These are phyloP conservation scores for Ceratobasidium sp. DNA, from an alignment of 1,284 basidiomycete genomes.

Conservation along the genomic window DNA sequence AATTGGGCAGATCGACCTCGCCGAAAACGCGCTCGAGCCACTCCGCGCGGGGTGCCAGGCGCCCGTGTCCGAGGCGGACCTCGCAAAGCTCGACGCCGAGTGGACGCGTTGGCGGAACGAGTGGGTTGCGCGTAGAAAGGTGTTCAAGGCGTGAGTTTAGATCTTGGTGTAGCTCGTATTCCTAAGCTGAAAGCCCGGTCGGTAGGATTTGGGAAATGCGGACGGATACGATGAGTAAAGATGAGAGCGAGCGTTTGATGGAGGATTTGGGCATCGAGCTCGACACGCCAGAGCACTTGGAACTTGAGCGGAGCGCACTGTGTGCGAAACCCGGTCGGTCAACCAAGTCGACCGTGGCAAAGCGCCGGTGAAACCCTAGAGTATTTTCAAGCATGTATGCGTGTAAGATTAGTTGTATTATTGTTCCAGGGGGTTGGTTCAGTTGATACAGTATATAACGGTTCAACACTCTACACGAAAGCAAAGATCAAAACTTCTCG, in stretches of 20 bases:
- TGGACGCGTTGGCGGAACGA: slow-evolving; percentile 77
- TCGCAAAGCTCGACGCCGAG: slow-evolving; percentile 68
- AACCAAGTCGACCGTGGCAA: slow-evolving; percentile 48
- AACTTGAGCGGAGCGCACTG: slow-evolving; percentile 65
- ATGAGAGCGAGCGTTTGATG: slow-evolving; percentile 67
- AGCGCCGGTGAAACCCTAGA: slow-evolving; percentile 50
- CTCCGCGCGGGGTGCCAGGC: slow-evolving; percentile 70
- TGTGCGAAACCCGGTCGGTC: slow-evolving; percentile 53
- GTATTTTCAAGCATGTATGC: slow-evolving; percentile 5
- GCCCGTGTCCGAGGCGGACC: slow-evolving; percentile 72
- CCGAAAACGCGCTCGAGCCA: slow-evolving; percentile 60
- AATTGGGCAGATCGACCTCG: slow-evolving; percentile 56
- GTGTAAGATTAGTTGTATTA: slow-evolving; percentile 31
- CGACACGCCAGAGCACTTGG: slow-evolving; percentile 72
- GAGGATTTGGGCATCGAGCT: slow-evolving; percentile 81
- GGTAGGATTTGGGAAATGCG: slow-evolving; percentile 75
- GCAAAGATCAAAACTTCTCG: neutral
- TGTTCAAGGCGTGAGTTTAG: slow-evolving; percentile 70
- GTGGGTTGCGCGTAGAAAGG: slow-evolving; percentile 74
- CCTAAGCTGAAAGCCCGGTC: neutral
- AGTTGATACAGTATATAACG: slow-evolving; percentile 12
- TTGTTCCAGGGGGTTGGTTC: slow-evolving; percentile 33
- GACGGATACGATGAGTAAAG: slow-evolving; percentile 72
- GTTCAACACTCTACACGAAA: slow-evolving; percentile 18
- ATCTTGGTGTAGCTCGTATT: neutral